Evolutionary conservation across 2,329 filamentous ascomycete genomes (phyloP).

Genomic region (Arachnomyces sp.): DNA sequence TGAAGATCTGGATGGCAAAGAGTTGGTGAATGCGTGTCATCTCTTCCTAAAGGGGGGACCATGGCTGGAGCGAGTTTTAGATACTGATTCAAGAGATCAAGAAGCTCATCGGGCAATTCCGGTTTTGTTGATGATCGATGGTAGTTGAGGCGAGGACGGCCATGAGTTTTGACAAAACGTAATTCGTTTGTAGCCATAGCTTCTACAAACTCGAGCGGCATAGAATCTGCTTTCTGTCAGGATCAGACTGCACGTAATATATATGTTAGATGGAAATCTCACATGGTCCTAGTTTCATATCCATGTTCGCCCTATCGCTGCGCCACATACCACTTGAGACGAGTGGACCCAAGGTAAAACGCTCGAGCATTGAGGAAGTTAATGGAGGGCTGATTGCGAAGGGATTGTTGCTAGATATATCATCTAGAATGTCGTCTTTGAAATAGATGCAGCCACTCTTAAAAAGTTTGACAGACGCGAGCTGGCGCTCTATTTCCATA

Average conservation of each 20-base stretch:
- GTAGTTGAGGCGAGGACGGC: conserved; percentile 6
- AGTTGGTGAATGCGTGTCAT: conserved; percentile 4
- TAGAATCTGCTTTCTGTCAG: too few species aligned
- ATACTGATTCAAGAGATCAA: conserved; percentile 1
- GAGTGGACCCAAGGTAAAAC: conserved; percentile 19
- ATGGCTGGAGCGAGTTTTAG: background rate
- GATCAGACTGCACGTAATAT: too few species aligned
- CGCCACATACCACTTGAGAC: conserved; percentile 17
- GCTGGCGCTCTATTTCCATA: conserved; percentile 4
- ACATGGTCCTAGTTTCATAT: conserved; percentile 25
- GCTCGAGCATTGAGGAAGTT: conserved; percentile 2
- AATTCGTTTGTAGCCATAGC: conserved; percentile 22
- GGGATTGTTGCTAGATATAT: too few species aligned
- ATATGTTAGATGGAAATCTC: too few species aligned
- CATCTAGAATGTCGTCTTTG: conserved; percentile 8
- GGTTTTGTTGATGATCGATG: conserved; percentile 1
- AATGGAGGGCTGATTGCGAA: too few species aligned
- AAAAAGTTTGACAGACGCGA: conserved; percentile 3
- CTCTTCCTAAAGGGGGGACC: background rate
- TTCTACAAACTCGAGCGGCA: background rate
- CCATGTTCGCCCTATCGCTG: conserved; percentile 15
- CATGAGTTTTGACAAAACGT: conserved; percentile 17
- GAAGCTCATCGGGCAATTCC: conserved; percentile 1
- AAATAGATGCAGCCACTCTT: conserved; percentile 12
- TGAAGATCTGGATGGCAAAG: conserved; percentile 9